phyloP scores from a whole-genome alignment of 192 early-diverging fungal genomes.

The Diversispora epigaea region DNA sequence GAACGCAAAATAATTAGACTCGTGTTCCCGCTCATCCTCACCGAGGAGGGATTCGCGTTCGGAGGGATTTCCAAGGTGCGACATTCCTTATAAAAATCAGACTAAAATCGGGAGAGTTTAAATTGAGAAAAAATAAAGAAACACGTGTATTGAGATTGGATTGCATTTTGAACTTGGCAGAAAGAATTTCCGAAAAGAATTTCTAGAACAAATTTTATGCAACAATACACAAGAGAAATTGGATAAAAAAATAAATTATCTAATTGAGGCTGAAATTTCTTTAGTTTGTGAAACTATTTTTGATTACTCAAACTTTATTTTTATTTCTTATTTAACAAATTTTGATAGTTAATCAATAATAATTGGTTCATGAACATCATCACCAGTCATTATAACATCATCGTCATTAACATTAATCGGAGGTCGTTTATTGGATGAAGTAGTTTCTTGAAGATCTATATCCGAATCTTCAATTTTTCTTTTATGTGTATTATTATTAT shows the following conservation, averaged over 20 bases:
- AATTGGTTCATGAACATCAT: background rate
- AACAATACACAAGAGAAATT: too few relatives aligned
- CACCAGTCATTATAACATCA: background rate
- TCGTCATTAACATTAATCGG: background rate
- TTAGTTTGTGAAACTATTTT: background rate
- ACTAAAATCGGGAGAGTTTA: background rate
- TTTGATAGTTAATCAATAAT: background rate
- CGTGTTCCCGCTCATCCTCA: background rate
- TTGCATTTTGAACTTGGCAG: too few relatives aligned
- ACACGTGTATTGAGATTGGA: too few relatives aligned
- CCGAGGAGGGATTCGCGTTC: background rate
- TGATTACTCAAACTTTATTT: background rate
- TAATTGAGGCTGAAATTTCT: too few relatives aligned
- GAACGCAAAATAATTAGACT: constrained; percentile 41
- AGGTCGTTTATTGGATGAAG: background rate
- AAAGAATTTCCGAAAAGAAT: too few relatives aligned
- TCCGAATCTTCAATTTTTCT: constrained; percentile 17
- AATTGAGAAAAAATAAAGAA: background rate
- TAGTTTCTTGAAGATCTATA: background rate
- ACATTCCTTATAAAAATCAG: background rate
- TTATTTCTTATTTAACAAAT: background rate
- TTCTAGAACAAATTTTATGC: too few relatives aligned
- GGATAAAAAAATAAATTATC: too few relatives aligned
- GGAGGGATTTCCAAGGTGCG: background rate
- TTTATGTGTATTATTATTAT: background rate